phyloP scores from a whole-genome alignment of 2,329 filamentous ascomycete genomes.

The Hypoxylon sp. region DNA sequence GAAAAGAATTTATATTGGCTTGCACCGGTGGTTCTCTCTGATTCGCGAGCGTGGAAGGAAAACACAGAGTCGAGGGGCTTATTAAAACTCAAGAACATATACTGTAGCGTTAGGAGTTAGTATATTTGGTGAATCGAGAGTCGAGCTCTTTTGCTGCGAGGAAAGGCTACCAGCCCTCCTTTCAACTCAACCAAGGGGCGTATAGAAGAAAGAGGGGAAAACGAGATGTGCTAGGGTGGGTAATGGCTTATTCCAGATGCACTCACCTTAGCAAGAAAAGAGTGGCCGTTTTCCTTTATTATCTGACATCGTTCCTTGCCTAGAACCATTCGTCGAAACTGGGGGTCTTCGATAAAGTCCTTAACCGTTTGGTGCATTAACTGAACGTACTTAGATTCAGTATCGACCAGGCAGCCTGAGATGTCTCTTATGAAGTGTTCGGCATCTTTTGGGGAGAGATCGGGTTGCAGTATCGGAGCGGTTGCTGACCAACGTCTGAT shows the following conservation, averaged over 20 bases:
- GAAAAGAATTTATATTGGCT: conserved; percentile 2
- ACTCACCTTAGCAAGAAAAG: conserved; percentile 1
- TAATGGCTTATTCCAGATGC: too few relatives aligned
- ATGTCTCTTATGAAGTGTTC: neutral
- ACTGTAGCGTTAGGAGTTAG: neutral
- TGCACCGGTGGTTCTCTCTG: neutral
- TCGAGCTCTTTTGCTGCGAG: too few relatives aligned
- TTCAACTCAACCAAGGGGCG: too few relatives aligned
- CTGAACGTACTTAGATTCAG: neutral
- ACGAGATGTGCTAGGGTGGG: too few relatives aligned
- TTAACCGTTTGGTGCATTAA: conserved; percentile 1
- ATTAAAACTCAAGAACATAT: neutral
- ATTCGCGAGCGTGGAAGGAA: neutral
- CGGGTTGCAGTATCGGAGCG: neutral
- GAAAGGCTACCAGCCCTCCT: too few relatives aligned
- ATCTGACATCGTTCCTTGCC: neutral
- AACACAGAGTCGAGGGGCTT: neutral
- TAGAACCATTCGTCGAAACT: neutral
- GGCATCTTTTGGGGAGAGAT: neutral
- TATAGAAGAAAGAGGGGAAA: too few relatives aligned
- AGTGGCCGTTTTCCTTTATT: neutral
- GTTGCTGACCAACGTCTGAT: neutral
- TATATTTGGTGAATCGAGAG: neutral
- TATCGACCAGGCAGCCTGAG: neutral
- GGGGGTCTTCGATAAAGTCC: neutral